phyloP scores from a whole-genome alignment of 768 basidiomycete species.

The Auricularia auricula-judae region DNA sequence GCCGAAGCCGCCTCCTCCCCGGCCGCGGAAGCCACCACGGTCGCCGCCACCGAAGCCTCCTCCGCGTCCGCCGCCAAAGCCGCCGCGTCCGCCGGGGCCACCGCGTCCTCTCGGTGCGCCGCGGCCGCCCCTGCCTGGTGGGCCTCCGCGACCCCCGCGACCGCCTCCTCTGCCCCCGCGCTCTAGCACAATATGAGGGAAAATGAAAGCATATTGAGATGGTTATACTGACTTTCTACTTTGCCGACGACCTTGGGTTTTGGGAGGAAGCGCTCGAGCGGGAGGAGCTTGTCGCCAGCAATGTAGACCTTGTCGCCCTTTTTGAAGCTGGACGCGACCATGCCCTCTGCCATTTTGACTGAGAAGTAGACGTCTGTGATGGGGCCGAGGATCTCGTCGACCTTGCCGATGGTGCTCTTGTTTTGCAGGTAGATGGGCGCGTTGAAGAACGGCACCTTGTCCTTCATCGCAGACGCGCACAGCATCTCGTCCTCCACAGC shows the following conservation, averaged over 20 bases:
- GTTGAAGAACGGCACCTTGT: conserved; percentile 98
- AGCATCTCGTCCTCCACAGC: conserved; percentile 99
- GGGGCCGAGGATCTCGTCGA: conserved; percentile 98
- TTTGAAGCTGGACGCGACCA: conserved; percentile 92
- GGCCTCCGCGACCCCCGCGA: not conserved
- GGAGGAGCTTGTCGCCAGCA: conserved; percentile 91
- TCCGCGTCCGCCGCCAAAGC: conserved; percentile 26
- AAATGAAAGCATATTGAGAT: not conserved
- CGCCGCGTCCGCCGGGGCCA: conserved; percentile 22
- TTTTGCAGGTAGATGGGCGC: conserved; percentile 96
- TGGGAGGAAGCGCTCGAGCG: conserved; percentile 92
- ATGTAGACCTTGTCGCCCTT: conserved; percentile 98
- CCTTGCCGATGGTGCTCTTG: conserved; percentile 91
- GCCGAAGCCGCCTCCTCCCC: not conserved
- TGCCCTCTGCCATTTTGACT: conserved; percentile 92
- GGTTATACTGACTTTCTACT: not conserved
- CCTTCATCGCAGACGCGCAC: conserved; percentile 69
- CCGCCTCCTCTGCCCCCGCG: not conserved
- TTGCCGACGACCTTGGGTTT: conserved; percentile 74
- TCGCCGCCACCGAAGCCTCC: conserved; percentile 25
- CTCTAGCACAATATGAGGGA: not conserved
- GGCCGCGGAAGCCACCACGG: not conserved
- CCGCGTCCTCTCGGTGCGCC: not conserved
- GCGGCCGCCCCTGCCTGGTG: conserved; percentile 5
- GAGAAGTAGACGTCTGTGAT: conserved; percentile 99